Conservation (phyloP, 768 basidiomycete species). For the Lentinula sp. region DNA sequence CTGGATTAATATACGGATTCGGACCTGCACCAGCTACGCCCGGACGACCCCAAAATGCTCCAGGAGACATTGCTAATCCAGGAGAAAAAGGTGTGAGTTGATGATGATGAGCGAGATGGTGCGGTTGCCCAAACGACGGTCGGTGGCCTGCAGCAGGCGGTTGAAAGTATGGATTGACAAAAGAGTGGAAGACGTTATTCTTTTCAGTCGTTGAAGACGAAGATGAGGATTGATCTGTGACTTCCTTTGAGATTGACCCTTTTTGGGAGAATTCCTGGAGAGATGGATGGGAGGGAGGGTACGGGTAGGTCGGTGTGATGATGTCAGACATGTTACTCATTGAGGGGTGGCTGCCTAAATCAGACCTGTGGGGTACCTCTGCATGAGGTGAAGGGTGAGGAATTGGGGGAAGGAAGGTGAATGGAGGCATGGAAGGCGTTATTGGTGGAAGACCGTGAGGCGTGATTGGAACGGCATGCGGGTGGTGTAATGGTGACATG, state of each 20-base stretch:
- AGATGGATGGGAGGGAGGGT: background rate
- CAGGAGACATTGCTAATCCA: constrained; percentile 65
- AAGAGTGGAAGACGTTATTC: background rate
- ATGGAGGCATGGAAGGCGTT: constrained; percentile 97
- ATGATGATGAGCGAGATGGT: constrained; percentile 7
- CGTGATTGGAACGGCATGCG: constrained; percentile 40
- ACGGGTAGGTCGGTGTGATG: constrained; percentile 4
- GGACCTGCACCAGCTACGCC: constrained; percentile 23
- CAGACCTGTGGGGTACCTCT: background rate
- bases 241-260: background rate
- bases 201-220: background rate
- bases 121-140: constrained; percentile 8
- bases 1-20: constrained; percentile 47
- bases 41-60: constrained; percentile 66
- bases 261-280: background rate
- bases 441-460: constrained; percentile 86
- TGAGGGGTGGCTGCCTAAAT: background rate
- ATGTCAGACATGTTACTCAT: background rate
- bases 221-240: background rate
- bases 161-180: constrained; percentile 8
- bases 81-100: constrained; percentile 51
- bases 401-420: constrained; percentile 65
- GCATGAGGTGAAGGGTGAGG: constrained; percentile 12
- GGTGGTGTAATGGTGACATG: constrained; percentile 32
- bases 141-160: constrained; percentile 11